Conservation (phyloP, 164 flowering plant species). For the Hamamelis virginiana region DNA sequence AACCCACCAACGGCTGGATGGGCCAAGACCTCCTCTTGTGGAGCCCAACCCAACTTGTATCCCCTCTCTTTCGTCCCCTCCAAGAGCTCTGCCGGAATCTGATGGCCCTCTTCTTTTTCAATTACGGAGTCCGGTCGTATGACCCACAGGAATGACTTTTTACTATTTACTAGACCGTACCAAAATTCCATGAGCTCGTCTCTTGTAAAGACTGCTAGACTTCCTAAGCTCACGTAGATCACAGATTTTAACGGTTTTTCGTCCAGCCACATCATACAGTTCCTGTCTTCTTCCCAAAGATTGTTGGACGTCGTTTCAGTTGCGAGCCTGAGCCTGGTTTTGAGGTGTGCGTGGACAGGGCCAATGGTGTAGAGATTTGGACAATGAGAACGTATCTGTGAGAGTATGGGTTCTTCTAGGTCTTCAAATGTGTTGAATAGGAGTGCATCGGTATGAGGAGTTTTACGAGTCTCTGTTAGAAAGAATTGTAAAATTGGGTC, state of each 20-base stretch:
- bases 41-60: not conserved
- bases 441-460: not conserved
- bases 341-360: not conserved
- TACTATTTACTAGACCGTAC: constrained; percentile 5
- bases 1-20: not conserved
- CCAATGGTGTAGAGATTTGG: constrained; percentile 31
- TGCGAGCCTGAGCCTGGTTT: too few species aligned
- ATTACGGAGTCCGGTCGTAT: not conserved
- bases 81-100: not conserved
- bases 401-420: constrained; percentile 2
- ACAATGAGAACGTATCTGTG: not conserved
- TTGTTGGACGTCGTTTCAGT: too few species aligned
- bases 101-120: not conserved
- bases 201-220: not conserved
- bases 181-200: constrained; percentile 2
- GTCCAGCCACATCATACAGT: too few species aligned
- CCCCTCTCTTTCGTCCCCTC: not conserved
- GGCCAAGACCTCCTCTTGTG: constrained; percentile 7
- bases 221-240: constrained; percentile 12
- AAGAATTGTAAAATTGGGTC: not conserved
- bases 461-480: not conserved
- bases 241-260: not conserved
- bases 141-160: not conserved
- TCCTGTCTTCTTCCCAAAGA: too few species aligned
- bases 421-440: constrained; percentile 5